Conservation (phyloP, 148 eudicot genomes). For the Amaranthus hypochondriacus region DNA sequence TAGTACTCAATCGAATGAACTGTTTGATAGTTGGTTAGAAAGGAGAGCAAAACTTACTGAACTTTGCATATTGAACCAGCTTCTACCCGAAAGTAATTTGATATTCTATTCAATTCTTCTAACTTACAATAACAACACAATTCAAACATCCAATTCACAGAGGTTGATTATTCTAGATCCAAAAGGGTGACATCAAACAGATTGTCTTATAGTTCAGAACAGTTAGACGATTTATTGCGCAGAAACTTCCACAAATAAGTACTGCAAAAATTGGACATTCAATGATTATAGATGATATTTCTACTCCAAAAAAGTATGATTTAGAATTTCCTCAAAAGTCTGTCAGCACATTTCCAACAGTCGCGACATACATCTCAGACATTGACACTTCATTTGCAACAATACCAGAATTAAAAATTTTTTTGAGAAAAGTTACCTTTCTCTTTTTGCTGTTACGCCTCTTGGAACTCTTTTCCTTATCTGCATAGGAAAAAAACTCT, state of each 20-base stretch:
- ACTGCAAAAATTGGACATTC: not conserved
- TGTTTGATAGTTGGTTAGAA: not conserved
- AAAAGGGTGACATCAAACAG: not conserved
- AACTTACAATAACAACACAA: not conserved
- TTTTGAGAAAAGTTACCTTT: constrained; percentile 48
- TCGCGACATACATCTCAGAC: not conserved
- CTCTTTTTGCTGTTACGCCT: constrained; percentile 82
- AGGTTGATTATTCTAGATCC: not conserved
- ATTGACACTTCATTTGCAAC: not conserved
- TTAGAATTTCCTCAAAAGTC: not conserved
- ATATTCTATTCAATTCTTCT: not conserved
- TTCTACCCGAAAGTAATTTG: not conserved
- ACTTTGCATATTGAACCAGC: not conserved
- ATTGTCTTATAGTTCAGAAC: not conserved
- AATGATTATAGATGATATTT: not conserved
- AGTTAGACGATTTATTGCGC: not conserved
- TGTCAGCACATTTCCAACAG: not conserved
- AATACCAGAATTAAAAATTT: constrained; percentile 4
- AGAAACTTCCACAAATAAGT: not conserved
- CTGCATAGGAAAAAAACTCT: constrained; percentile 34
- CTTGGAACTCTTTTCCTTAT: constrained; percentile 75
- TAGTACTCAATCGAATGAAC: not conserved
- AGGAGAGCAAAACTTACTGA: not conserved
- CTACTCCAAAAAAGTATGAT: not conserved
- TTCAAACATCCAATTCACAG: not conserved